Conservation (phyloP, 23 red algal genomes). For the Gracilaria gracilis region DNA sequence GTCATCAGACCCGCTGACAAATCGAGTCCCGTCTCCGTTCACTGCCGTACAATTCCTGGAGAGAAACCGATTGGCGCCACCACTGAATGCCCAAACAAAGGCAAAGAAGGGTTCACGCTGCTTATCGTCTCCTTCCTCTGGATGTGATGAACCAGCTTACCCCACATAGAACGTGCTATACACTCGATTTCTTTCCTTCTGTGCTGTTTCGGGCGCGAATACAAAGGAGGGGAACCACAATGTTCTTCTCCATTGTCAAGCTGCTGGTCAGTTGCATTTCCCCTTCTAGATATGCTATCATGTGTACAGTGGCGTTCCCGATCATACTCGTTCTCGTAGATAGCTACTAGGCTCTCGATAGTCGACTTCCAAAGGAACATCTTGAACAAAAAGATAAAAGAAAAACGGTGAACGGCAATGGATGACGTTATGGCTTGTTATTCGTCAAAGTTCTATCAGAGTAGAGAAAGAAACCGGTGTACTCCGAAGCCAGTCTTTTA, state of each 20-base stretch:
- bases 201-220: not conserved
- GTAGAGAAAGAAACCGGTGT: not conserved
- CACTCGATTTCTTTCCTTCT: not conserved
- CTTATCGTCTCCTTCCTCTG: not conserved
- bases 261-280: too few species aligned
- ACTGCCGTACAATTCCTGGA: too few species aligned
- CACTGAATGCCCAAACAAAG: too few species aligned
- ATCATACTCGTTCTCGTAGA: not conserved
- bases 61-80: too few species aligned
- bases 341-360: not conserved
- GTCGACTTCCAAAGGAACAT: not conserved
- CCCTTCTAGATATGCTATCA: too few species aligned
- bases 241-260: not conserved
- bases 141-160: not conserved
- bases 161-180: not conserved
- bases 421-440: not conserved
- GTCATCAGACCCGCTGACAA: not conserved
- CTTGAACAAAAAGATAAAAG: not conserved
- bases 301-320: not conserved
- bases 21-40: too few species aligned
- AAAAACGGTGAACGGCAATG: not conserved
- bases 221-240: not conserved
- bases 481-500: not conserved
- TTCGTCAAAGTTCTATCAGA: not conserved
- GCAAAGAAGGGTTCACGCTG: too few species aligned